A percentile compares a stretch with the other conserved stretches of the same genome.
Conservation (phyloP, 176 grass and related monocot genomes). For the Oryza australiensis region DNA sequence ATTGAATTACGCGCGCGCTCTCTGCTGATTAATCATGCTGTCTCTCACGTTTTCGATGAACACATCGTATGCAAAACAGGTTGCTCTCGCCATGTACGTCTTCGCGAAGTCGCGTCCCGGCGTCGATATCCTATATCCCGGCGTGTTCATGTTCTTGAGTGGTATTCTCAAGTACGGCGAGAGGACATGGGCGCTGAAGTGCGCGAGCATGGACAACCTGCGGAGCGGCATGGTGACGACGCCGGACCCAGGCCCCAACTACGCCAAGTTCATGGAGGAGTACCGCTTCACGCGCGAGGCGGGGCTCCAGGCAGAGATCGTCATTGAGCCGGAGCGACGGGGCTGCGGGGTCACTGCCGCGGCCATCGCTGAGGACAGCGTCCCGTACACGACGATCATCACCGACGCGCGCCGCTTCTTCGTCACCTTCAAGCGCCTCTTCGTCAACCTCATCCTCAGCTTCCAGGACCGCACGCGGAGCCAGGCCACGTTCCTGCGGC, state of each 20-base stretch:
- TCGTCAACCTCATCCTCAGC: slow-evolving; percentile 63
- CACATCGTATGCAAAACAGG: not conserved
- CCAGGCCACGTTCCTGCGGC: slow-evolving; percentile 36
- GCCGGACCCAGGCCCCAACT: slow-evolving; percentile 54
- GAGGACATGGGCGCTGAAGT: slow-evolving; percentile 54
- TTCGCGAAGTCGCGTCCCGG: slow-evolving; percentile 48
- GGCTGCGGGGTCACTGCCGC: not conserved
- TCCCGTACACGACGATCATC: slow-evolving; percentile 30
- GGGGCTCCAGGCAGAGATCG: slow-evolving; percentile 44
- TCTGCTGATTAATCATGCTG: not conserved
- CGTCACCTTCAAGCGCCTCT: slow-evolving; percentile 47
- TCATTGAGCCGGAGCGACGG: slow-evolving; percentile 35
- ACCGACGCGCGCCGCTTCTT: slow-evolving; percentile 50
- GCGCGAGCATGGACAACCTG: slow-evolving; percentile 59
- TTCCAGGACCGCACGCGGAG: slow-evolving; percentile 46
- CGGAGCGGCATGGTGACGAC: slow-evolving; percentile 42
- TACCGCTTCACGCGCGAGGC: slow-evolving; percentile 55
- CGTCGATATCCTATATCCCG: slow-evolving; percentile 3
- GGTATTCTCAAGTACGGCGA: slow-evolving; percentile 58
- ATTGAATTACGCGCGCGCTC: not conserved
- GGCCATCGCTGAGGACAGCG: not conserved
- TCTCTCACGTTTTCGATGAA: not conserved
- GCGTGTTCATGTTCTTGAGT: slow-evolving; percentile 51
- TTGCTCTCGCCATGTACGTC: slow-evolving; percentile 50
- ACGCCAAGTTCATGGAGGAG: slow-evolving; percentile 80